Conservation (phyloP, 768 basidiomycete species). For the Nevesoporus exiguus region DNA sequence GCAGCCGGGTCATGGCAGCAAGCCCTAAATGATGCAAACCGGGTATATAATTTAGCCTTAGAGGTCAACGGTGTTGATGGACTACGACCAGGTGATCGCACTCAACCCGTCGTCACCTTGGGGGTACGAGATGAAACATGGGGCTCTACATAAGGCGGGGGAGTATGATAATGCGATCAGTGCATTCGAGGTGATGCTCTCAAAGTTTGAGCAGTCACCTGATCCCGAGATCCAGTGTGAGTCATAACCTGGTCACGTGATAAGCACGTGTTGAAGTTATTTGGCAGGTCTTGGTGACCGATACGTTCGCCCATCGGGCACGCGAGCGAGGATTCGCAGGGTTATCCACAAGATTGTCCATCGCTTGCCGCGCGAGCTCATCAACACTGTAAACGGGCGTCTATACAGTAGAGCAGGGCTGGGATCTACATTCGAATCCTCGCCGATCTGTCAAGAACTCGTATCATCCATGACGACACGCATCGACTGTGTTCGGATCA, state of each 20-base stretch:
- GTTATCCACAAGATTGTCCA: too few species aligned
- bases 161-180: neutral
- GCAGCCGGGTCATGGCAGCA: neutral
- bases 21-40: neutral
- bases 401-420: too few species aligned
- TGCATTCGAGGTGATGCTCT: neutral
- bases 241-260: neutral
- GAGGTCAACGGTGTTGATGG: neutral
- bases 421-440: too few species aligned
- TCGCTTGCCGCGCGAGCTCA: too few species aligned
- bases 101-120: neutral
- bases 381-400: too few species aligned
- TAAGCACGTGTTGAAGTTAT: neutral
- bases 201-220: neutral
- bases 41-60: neutral
- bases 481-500: too few species aligned
- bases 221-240: neutral
- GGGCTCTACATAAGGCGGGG: neutral
- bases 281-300: neutral
- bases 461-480: too few species aligned
- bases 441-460: too few species aligned
- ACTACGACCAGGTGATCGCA: neutral
- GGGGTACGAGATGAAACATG: neutral
- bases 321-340: too few species aligned
- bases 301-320: too few species aligned